phyloP scores from a whole-genome alignment of 768 basidiomycete species.

The Suillus subaureus region DNA sequence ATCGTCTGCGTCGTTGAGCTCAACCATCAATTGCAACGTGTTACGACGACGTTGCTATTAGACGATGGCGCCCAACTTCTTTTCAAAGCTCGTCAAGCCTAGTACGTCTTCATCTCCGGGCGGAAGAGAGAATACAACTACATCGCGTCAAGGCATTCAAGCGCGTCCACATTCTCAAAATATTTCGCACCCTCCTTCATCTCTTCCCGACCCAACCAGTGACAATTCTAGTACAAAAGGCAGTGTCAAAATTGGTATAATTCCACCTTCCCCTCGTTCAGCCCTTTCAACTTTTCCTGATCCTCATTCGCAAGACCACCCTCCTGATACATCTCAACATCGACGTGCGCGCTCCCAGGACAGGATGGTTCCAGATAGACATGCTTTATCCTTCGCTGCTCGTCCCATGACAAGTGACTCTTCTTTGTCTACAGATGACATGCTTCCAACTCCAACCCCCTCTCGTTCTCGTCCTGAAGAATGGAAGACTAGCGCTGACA shows the following conservation, averaged over 20 bases:
- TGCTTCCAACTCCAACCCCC: constrained; percentile 30
- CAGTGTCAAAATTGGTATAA: constrained; percentile 33
- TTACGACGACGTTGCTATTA: not conserved
- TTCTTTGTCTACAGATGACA: constrained; percentile 22
- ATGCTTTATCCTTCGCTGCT: constrained; percentile 36
- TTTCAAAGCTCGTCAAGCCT: constrained; percentile 32
- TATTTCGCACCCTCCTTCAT: constrained; percentile 14
- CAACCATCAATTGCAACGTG: constrained; percentile 3
- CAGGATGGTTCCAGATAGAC: constrained; percentile 31
- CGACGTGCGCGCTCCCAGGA: constrained; percentile 34
- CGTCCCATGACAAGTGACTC: constrained; percentile 28
- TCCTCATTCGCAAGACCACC: constrained; percentile 19
- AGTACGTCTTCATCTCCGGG: constrained; percentile 15
- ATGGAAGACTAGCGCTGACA: constrained; percentile 16
- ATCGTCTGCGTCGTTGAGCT: not conserved
- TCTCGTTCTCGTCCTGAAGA: constrained; percentile 20
- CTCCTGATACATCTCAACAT: constrained; percentile 23
- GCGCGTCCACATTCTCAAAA: constrained; percentile 15
- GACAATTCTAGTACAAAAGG: constrained; percentile 17
- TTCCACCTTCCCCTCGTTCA: constrained; percentile 30
- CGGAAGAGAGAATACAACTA: not conserved
- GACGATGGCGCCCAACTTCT: constrained; percentile 32
- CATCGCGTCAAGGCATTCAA: not conserved
- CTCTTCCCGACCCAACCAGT: constrained; percentile 7
- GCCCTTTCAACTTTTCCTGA: constrained; percentile 14